Conservation (phyloP, 495 filamentous ascomycete genomes). For the Amphirosellinia nigrospora region DNA sequence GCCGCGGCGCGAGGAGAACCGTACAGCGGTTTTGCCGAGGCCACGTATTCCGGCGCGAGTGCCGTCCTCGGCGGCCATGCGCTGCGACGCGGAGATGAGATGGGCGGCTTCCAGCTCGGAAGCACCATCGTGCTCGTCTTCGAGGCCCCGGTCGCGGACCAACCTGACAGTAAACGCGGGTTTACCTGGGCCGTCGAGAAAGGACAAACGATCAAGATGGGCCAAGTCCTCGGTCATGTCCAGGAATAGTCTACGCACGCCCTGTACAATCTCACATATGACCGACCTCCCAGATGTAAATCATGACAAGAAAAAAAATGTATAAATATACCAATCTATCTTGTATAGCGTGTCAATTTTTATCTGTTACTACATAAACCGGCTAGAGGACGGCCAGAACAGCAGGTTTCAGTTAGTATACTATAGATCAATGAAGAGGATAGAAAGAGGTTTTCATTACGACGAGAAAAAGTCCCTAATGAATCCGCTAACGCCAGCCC, state of each 20-base stretch:
- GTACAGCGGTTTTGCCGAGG: constrained; percentile 87
- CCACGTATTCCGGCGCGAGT: constrained; percentile 83
- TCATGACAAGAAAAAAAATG: neutral
- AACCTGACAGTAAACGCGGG: constrained; percentile 73
- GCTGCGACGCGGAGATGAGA: constrained; percentile 86
- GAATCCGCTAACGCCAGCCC: neutral
- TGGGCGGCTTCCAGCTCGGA: constrained; percentile 97
- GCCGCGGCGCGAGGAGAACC: constrained; percentile 77
- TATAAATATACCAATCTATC: neutral
- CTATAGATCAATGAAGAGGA: neutral
- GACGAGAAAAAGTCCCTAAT: neutral
- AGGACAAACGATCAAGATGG: constrained; percentile 87
- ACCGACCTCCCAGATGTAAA: neutral
- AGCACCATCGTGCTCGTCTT: constrained; percentile 97
- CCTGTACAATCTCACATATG: neutral
- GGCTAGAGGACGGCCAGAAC: neutral
- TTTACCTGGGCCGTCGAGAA: constrained; percentile 85
- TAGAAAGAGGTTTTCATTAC: neutral
- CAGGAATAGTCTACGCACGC: constrained; percentile 27
- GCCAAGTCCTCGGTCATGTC: constrained; percentile 77
- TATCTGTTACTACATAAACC: too few species aligned
- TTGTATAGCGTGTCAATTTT: neutral
- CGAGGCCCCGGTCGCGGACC: constrained; percentile 78
- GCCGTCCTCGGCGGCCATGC: constrained; percentile 80
- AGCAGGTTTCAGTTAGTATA: neutral